Evolutionary conservation across 1,284 basidiomycete genomes (phyloP).

Genomic region (Heliocybe sulcata): DNA sequence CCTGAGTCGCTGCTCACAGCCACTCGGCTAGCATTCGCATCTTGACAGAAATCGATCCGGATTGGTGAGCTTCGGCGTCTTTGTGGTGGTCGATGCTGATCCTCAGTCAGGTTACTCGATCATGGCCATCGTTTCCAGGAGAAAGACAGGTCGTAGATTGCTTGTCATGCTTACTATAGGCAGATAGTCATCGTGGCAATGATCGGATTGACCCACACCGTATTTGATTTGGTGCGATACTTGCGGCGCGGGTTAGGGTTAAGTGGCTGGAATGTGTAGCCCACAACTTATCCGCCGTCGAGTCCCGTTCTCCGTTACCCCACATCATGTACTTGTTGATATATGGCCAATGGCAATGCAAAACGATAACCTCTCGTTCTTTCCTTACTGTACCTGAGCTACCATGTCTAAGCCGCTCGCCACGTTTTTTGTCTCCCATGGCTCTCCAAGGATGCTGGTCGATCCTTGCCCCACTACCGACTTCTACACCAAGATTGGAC

Average conservation of each 20-base stretch:
- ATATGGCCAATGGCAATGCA: no score
- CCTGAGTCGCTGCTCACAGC: constrained; percentile 7
- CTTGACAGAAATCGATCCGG: constrained; percentile 53
- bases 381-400: background rate
- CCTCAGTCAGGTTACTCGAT: constrained; percentile 32
- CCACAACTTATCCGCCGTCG: background rate
- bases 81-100: background rate
- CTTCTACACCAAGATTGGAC: constrained; percentile 5
- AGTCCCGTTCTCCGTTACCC: background rate
- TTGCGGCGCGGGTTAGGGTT: background rate
- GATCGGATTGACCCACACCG: background rate
- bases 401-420: constrained; percentile 2
- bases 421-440: constrained; percentile 7
- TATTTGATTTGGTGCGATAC: background rate
- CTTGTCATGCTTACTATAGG: background rate
- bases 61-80: constrained; percentile 31
- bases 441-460: constrained; percentile 5
- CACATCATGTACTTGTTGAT: background rate
- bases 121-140: constrained; percentile 40
- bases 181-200: background rate
- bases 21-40: constrained; percentile 37
- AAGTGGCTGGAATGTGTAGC: no score
- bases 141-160: constrained; percentile 11
- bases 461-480: constrained; percentile 4
- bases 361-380: background rate